Evolutionary conservation across 768 basidiomycete species (phyloP), one percentile per base, ranked within the genome.

Genomic region (Psilocybe subaeruginosa): DNA sequence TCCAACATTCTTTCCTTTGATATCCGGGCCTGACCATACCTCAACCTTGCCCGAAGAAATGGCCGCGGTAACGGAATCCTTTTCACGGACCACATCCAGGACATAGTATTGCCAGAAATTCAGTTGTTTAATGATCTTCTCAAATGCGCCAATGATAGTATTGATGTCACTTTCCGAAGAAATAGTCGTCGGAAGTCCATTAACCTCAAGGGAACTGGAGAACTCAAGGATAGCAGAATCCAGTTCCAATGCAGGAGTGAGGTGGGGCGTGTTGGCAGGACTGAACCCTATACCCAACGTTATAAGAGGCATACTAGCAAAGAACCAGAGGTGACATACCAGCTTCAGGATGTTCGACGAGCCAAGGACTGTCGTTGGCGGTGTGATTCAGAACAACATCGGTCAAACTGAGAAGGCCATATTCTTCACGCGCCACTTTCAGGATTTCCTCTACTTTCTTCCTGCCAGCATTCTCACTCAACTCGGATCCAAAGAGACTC

Each of bases 321-420:
- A 9, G 4, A 19, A 1, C 31, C 7, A 17, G 8, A 35, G 14
- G 35, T 30, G 4, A 43, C 85, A 62, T 64, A 90, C 95, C 96
- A 60, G 96, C 93, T 82, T 99, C 97, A 1, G 97, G 97, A 72
- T 99, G 97, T 5, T 96, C 87, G 19, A 86, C 72, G 27, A 99
- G 81, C 96, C 96, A 99, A 16, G 87, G 80, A 64, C 90, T 95
- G 71, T 99, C 94, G 71, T 93, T 92, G 6, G 97, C 94, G 12
- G 97, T 99, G 70, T 99, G 97, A 72, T 99, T 99, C 58, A 98
- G 84, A 4, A 99, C 97, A 54, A 99, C 92, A 72, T 99, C 97
- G 0, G 93, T 99, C 68, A 99, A 72, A 67, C 89, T 92, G 60
- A 97, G 80, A 47, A 99, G 77, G 2, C 97, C 97, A 63, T 89